Evolutionary conservation across 2,329 filamentous ascomycete species (phyloP), one percentile per base, ranked within the genome.

Genomic region (Zymoseptoria tritici): DNA sequence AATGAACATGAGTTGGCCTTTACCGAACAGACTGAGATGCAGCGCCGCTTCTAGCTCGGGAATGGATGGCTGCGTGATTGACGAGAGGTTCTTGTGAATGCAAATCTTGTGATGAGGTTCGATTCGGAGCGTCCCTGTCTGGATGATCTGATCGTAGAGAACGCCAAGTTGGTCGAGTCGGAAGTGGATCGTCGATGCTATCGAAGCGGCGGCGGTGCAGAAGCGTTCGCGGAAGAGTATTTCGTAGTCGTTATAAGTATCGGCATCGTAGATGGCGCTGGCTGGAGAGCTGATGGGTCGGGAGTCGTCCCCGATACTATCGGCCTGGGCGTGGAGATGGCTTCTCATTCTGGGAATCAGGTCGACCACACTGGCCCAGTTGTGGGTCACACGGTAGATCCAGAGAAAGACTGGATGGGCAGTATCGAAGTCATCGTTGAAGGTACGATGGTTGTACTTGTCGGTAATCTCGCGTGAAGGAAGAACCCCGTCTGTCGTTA

Each of bases 401-500:
- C 91, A 96, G 55, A 91, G 85, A 73, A 94, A 96, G 1, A 92
- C 84, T 0, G 89, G 84, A 70, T 96, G 90, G 0, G 84, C 83
- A 22, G 85, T 85, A 58, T 85, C 85, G 68, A 96, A 92, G 13
- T 86, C 83, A 61, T 95, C 90, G 61, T 86, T 84, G 57, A 87
- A 83, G 26, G 84, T 85, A 71, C 75, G 63, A 65, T 74, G 86
- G 49, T 90, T 75, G 71, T 90, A 91, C 13, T 86, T 86, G 71
- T 87, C 87, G 0, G 90, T 94, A 62, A 96, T 89, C 66, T 91
- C 90, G 60, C 87, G 83, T 51, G 81, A 86, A 3, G 88, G 89
- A 9, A 91, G 73, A 19, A 86, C 76, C 8, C 89, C 89, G 62
- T 89, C 84, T 0, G 85, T 83, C 5, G 83, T 86, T 21, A 91